phyloP scores from a whole-genome alignment of 495 filamentous ascomycete species.

The Annulohypoxylon nitens region DNA sequence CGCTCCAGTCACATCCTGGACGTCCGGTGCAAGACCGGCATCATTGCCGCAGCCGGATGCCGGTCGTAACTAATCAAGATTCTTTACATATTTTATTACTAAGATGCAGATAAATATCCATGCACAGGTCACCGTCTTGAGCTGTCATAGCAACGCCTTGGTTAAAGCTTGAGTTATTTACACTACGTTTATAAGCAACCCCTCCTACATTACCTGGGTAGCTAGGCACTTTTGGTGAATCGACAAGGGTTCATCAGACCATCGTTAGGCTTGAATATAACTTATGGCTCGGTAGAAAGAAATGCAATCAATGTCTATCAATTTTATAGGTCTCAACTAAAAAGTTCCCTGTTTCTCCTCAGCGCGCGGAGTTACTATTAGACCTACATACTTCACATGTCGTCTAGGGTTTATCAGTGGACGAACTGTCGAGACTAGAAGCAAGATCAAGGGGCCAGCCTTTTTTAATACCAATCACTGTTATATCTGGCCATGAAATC shows the following conservation, averaged over 20 bases:
- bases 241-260: not conserved
- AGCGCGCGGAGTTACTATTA: not conserved
- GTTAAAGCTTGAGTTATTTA: conserved; percentile 11
- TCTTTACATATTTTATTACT: conserved; percentile 5
- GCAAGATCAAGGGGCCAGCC: not conserved
- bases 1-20: conserved; percentile 4
- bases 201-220: not conserved
- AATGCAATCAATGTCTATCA: not conserved
- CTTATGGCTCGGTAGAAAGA: not conserved
- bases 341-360: not conserved
- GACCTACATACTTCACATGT: not conserved
- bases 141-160: not conserved
- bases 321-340: not conserved
- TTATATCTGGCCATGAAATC: not conserved
- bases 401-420: not conserved
- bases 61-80: not conserved
- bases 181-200: not conserved
- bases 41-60: conserved; percentile 22
- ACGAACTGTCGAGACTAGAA: not conserved
- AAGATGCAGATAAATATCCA: not conserved
- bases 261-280: not conserved
- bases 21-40: conserved; percentile 17
- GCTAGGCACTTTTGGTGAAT: not conserved
- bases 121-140: not conserved
- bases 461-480: not conserved